Conservation (phyloP, 192 early-diverging fungal species). For the Globomyces pollinis-pini region DNA sequence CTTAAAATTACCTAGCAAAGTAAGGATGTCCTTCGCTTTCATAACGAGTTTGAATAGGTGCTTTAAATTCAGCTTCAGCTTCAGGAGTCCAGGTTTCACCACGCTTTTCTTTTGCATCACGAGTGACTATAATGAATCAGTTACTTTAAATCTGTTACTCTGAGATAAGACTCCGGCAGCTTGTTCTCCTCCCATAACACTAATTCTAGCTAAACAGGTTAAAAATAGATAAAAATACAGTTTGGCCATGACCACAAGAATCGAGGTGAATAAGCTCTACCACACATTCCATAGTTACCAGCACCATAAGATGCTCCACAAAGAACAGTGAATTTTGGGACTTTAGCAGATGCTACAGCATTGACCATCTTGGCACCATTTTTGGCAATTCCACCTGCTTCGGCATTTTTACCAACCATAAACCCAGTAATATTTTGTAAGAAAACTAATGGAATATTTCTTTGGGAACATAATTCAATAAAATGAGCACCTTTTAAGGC, state of each 20-base stretch:
- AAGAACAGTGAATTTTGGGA: conserved; percentile 82
- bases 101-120: conserved; percentile 71
- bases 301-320: conserved; percentile 51
- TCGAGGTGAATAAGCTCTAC: conserved; percentile 81
- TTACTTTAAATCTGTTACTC: too few species aligned
- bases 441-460: conserved; percentile 48
- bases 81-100: conserved; percentile 68
- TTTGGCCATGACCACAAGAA: conserved; percentile 97
- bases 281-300: conserved; percentile 97
- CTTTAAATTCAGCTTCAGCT: conserved; percentile 76
- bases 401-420: conserved; percentile 91
- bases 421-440: conserved; percentile 95
- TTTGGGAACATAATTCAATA: conserved; percentile 75
- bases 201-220: too few species aligned
- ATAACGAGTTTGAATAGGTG: conserved; percentile 72
- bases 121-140: too few species aligned
- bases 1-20: too few species aligned
- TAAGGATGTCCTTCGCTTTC: conserved; percentile 95
- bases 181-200: conserved; percentile 98
- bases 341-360: conserved; percentile 84
- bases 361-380: conserved; percentile 96
- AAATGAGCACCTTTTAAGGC: conserved; percentile 95
- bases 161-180: conserved; percentile 86
- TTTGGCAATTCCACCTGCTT: conserved; percentile 93
- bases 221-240: too few species aligned